Conservation (phyloP, 352 stramenopile species). For the Globisporangium cylindrosporum region DNA sequence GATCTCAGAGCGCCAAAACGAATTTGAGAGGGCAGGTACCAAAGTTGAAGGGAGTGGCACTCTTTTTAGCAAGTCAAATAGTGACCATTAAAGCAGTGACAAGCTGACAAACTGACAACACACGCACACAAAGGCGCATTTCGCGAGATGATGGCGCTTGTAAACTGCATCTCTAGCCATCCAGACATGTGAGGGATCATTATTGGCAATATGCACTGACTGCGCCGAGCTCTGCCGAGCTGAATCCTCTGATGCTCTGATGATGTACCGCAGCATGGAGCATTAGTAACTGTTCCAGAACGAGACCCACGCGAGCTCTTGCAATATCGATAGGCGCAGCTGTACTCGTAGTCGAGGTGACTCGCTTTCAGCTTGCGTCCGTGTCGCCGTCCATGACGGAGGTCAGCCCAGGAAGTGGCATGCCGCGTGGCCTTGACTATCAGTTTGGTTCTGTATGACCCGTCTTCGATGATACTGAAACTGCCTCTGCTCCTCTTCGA, state of each 20-base stretch:
- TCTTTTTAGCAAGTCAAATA: neutral
- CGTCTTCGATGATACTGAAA: neutral
- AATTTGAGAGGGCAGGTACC: neutral
- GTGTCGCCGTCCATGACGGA: neutral
- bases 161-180: neutral
- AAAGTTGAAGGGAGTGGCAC: neutral
- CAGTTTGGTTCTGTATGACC: neutral
- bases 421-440: neutral
- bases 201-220: neutral
- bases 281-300: neutral
- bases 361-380: neutral
- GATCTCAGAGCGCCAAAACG: neutral
- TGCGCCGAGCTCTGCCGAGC: neutral
- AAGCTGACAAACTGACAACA: neutral
- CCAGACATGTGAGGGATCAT: neutral
- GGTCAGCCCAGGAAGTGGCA: neutral
- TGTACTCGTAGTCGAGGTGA: neutral
- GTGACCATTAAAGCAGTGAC: neutral
- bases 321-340: neutral
- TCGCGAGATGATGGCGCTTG: neutral
- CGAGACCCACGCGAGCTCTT: neutral
- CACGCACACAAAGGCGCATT: neutral
- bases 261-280: neutral
- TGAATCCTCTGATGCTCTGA: neutral
- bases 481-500: neutral